phyloP scores from a whole-genome alignment of 78 protist species.

The Speleostelium caveatum region DNA sequence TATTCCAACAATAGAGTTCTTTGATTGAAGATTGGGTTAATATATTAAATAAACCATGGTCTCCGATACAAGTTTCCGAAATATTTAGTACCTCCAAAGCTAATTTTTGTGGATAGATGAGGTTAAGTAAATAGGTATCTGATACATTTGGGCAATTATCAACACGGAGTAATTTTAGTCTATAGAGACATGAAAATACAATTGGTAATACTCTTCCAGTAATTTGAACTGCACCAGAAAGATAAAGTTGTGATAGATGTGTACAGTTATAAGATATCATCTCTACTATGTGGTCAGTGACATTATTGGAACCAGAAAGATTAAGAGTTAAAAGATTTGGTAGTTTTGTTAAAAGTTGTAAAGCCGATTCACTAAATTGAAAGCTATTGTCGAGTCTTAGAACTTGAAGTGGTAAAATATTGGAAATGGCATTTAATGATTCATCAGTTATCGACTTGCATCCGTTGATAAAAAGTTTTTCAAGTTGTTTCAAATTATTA shows the following conservation, averaged over 20 bases:
- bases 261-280: conserved; percentile 18
- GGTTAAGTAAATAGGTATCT: neutral
- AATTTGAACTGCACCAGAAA: conserved; percentile 4
- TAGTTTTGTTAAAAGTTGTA: neutral
- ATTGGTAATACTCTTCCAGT: conserved; percentile 28
- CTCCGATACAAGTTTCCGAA: conserved; percentile 29
- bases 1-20: conserved; percentile 46
- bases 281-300: conserved; percentile 34
- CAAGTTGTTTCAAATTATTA: neutral
- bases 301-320: conserved; percentile 13
- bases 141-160: conserved; percentile 43
- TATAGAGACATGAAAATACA: conserved; percentile 3
- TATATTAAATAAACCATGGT: conserved; percentile 8
- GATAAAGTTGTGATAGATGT: conserved; percentile 41
- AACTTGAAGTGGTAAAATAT: neutral
- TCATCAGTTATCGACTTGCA: conserved; percentile 35
- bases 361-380: conserved; percentile 42
- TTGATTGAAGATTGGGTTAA: conserved; percentile 13
- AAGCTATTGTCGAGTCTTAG: conserved; percentile 26
- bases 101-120: neutral
- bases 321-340: conserved; percentile 1
- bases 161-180: conserved; percentile 14
- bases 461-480: conserved; percentile 37
- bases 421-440: conserved; percentile 2
- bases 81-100: conserved; percentile 42